Evolutionary conservation across 192 early-diverging fungal species (phyloP).

Genomic region (Entomortierella beljakovae): DNA sequence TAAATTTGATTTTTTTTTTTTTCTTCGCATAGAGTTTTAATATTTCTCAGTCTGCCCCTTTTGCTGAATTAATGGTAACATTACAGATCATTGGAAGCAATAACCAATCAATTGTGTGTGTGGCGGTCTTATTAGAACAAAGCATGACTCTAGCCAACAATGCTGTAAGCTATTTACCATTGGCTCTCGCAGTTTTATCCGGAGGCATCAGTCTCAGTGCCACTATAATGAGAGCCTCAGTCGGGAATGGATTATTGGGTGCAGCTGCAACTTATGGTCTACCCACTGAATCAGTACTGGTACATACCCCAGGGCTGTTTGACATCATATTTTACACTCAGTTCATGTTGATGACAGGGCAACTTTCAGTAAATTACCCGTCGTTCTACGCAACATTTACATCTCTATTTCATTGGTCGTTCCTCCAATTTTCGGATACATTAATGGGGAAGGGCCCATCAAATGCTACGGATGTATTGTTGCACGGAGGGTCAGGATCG

Average conservation of each 20-base stretch:
- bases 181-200: slow-evolving; percentile 32
- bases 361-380: slow-evolving; percentile 61
- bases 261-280: slow-evolving; percentile 41
- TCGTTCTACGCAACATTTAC: slow-evolving; percentile 60
- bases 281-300: slow-evolving; percentile 29
- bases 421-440: slow-evolving; percentile 40
- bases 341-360: slow-evolving; percentile 60
- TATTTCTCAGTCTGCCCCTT: slow-evolving; percentile 36
- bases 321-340: slow-evolving; percentile 63
- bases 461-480: slow-evolving; percentile 40
- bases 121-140: slow-evolving; percentile 38
- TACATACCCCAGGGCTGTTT: slow-evolving; percentile 65
- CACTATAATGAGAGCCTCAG: slow-evolving; percentile 34
- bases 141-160: slow-evolving; percentile 25
- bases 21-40: slow-evolving; percentile 27
- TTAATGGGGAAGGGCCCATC: slow-evolving; percentile 31
- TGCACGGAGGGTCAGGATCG: slow-evolving; percentile 37
- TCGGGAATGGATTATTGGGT: slow-evolving; percentile 47
- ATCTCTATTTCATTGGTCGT: slow-evolving; percentile 60
- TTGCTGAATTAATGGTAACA: slow-evolving; percentile 40
- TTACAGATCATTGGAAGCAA: slow-evolving; percentile 41
- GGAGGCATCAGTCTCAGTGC: slow-evolving; percentile 32
- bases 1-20: not conserved
- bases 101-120: slow-evolving; percentile 47
- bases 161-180: slow-evolving; percentile 28